Percentiles rank a stretch among this genome's conserved stretches.
phyloP scores from a whole-genome alignment of 139 green algal species.

The Ostreobium quekettii region DNA sequence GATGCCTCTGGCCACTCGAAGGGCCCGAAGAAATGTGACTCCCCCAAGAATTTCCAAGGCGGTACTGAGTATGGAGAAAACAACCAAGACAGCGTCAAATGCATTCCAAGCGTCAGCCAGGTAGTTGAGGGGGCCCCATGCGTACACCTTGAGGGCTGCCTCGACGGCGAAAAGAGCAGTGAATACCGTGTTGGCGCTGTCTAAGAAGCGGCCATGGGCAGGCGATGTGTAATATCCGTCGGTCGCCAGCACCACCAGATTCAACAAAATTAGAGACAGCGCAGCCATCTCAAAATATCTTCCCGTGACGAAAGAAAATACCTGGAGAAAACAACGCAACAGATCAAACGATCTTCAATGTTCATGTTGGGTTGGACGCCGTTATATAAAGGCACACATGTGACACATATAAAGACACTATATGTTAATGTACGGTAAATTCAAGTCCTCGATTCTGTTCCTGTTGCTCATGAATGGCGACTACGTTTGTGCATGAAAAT shows the following conservation, averaged over 20 bases:
- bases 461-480: too few species aligned
- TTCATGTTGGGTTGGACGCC: too few species aligned
- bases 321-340: not conserved
- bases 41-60: slow-evolving; percentile 25
- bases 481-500: too few species aligned
- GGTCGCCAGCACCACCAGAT: slow-evolving; percentile 42
- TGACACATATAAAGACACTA: too few species aligned
- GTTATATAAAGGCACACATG: too few species aligned
- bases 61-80: slow-evolving; percentile 25
- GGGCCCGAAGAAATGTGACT: not conserved
- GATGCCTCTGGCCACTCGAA: not conserved
- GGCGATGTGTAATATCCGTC: slow-evolving; percentile 29
- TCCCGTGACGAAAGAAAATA: slow-evolving; percentile 31
- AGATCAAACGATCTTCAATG: too few species aligned
- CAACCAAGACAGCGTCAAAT: slow-evolving; percentile 56
- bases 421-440: too few species aligned
- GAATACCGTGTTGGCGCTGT: slow-evolving; percentile 43
- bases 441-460: too few species aligned
- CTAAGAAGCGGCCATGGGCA: slow-evolving; percentile 21
- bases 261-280: slow-evolving; percentile 39
- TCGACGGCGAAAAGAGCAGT: slow-evolving; percentile 51
- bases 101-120: slow-evolving; percentile 52
- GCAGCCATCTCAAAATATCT: slow-evolving; percentile 28
- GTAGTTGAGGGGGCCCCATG: slow-evolving; percentile 30
- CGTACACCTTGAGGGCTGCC: slow-evolving; percentile 37